Evolutionary conservation across 2,329 filamentous ascomycete genomes (phyloP).

Genomic region (Tolypocladium cylindrosporum): DNA sequence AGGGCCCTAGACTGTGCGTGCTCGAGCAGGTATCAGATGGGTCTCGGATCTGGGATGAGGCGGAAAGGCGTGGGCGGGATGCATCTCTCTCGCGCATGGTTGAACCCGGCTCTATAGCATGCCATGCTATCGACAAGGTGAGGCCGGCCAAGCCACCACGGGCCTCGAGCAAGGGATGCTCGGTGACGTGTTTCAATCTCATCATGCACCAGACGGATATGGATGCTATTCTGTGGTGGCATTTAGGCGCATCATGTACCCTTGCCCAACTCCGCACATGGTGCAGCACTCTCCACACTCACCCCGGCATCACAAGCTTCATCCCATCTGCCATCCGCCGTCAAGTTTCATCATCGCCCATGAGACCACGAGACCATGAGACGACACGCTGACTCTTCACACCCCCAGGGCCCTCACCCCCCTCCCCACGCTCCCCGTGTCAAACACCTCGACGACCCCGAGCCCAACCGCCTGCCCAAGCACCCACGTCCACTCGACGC

Average conservation of each 20-base stretch:
- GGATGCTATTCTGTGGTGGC: neutral
- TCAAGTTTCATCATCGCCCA: neutral
- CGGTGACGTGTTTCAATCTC: neutral
- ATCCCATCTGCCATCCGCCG: neutral
- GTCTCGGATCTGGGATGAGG: neutral
- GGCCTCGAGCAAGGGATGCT: neutral
- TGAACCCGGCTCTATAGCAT: neutral
- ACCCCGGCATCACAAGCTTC: neutral
- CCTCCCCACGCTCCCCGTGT: slow-evolving; percentile 63
- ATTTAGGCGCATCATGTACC: neutral
- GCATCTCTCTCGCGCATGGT: neutral
- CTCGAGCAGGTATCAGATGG: neutral
- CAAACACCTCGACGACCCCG: slow-evolving; percentile 63
- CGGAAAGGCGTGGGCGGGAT: neutral
- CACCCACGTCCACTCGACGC: slow-evolving; percentile 61
- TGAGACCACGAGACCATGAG: neutral
- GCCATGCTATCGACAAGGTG: neutral
- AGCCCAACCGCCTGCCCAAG: slow-evolving; percentile 61
- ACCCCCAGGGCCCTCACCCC: slow-evolving; percentile 42
- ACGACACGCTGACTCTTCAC: slow-evolving; percentile 1
- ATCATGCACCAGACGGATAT: no score
- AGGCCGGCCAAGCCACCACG: neutral
- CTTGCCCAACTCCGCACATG: no score
- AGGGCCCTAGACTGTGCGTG: neutral
- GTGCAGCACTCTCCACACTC: neutral